Conservation (phyloP, 2,329 filamentous ascomycete species). For the Malbranchea cinnamomea region DNA sequence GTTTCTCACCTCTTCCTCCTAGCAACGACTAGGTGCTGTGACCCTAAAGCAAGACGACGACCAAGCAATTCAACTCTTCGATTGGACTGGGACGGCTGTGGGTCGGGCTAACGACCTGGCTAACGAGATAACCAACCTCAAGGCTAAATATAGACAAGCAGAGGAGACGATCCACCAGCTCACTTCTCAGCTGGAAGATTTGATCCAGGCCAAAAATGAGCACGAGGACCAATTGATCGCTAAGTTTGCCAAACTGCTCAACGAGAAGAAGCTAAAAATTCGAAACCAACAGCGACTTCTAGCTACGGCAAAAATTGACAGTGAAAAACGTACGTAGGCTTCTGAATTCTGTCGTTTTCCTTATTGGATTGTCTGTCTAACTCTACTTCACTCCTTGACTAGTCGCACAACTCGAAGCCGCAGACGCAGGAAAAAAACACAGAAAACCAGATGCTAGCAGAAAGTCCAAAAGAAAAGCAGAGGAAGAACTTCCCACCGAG, state of each 20-base stretch:
- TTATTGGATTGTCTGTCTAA: not conserved
- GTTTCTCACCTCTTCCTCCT: slow-evolving; percentile 6
- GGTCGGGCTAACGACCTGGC: slow-evolving; percentile 29
- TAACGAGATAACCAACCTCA: slow-evolving; percentile 27
- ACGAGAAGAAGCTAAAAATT: slow-evolving; percentile 51
- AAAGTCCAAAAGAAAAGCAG: slow-evolving; percentile 17
- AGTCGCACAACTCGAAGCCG: slow-evolving; percentile 17
- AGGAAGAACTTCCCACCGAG: slow-evolving; percentile 10
- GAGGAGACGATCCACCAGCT: slow-evolving; percentile 37
- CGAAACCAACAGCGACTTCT: slow-evolving; percentile 45
- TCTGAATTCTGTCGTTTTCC: slow-evolving; percentile 5
- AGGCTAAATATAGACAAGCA: slow-evolving; percentile 27
- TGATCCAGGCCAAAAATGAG: slow-evolving; percentile 41
- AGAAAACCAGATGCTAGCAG: slow-evolving; percentile 10
- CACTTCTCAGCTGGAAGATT: slow-evolving; percentile 40
- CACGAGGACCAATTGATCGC: slow-evolving; percentile 43
- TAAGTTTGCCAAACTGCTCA: slow-evolving; percentile 43
- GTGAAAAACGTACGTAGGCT: slow-evolving; percentile 17
- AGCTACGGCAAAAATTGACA: slow-evolving; percentile 33
- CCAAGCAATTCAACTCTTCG: slow-evolving; percentile 40
- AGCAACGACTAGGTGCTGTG: slow-evolving; percentile 42
- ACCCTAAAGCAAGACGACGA: slow-evolving; percentile 37
- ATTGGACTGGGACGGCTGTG: slow-evolving; percentile 39
- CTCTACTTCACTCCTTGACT: not conserved
- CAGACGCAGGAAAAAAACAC: slow-evolving; percentile 6